phyloP scores from a whole-genome alignment of 2,329 filamentous ascomycete genomes.

The Clarireedia sp. region DNA sequence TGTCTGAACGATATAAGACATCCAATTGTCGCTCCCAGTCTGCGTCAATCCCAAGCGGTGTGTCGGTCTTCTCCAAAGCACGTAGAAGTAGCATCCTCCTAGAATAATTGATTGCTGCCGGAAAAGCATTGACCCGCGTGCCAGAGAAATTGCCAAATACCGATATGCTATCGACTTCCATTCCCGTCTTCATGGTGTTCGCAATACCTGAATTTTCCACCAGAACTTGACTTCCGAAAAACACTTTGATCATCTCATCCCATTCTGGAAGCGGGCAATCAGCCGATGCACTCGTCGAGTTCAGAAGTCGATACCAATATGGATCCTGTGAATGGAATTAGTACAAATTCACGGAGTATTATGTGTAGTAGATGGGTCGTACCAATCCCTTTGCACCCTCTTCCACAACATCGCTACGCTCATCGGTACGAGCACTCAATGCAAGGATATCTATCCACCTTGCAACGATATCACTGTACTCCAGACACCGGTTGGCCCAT shows the following conservation, averaged over 20 bases:
- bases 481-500: constrained; percentile 82
- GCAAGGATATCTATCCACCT: constrained; percentile 88
- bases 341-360: neutral
- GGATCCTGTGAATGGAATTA: constrained; percentile 35
- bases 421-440: constrained; percentile 54
- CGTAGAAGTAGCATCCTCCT: constrained; percentile 52
- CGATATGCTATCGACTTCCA: constrained; percentile 35
- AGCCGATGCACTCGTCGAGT: constrained; percentile 39
- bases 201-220: constrained; percentile 26
- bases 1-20: constrained; percentile 61
- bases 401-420: constrained; percentile 77
- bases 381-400: constrained; percentile 86
- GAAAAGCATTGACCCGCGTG: constrained; percentile 47
- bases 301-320: constrained; percentile 60
- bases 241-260: constrained; percentile 41
- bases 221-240: constrained; percentile 37
- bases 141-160: constrained; percentile 34
- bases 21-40: constrained; percentile 82
- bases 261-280: constrained; percentile 40
- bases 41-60: constrained; percentile 48
- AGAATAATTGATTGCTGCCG: constrained; percentile 63
- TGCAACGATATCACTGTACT: constrained; percentile 68
- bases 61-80: constrained; percentile 33
- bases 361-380: constrained; percentile 41
- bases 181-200: constrained; percentile 29